These are phyloP conservation scores for Heliophila coronopifolia DNA, from an alignment of 441 rosid species.

Conservation along the genomic window DNA sequence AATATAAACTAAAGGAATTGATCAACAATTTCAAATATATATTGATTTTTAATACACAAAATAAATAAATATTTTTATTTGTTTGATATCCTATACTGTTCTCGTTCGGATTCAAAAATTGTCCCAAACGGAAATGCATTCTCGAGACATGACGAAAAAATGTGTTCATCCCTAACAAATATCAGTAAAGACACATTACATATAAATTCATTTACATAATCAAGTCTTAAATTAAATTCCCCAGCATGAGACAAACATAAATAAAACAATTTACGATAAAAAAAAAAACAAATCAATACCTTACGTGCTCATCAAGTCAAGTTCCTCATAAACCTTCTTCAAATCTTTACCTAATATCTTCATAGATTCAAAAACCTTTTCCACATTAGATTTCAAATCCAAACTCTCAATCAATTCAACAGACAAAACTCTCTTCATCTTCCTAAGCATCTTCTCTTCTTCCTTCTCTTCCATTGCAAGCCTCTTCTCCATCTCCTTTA, in stretches of 20 bases:
- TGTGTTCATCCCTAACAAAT: no score
- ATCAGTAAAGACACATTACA: no score
- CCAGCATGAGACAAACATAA: not conserved
- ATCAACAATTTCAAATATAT: no score
- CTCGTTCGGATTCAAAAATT: no score
- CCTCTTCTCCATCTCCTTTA: slow-evolving; percentile 37
- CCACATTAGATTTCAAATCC: slow-evolving; percentile 27
- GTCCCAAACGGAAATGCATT: no score
- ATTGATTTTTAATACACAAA: no score
- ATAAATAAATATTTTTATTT: no score
- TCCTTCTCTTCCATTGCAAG: slow-evolving; percentile 35
- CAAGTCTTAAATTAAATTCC: no score
- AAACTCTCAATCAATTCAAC: slow-evolving; percentile 2
- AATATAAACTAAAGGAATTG: no score
- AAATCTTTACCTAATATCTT: slow-evolving; percentile 34
- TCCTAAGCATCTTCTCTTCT: slow-evolving; percentile 32
- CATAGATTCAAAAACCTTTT: slow-evolving; percentile 34
- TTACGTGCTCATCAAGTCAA: slow-evolving; percentile 23
- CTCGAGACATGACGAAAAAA: no score
- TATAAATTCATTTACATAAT: no score
- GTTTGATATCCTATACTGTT: no score
- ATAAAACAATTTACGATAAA: not conserved
- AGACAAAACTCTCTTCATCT: slow-evolving; percentile 15
- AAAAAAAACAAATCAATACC: not conserved
- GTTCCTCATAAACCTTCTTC: slow-evolving; percentile 32